Evolutionary conservation across 2,329 filamentous ascomycete genomes (phyloP).

Genomic region (Niveomyces coronatus): DNA sequence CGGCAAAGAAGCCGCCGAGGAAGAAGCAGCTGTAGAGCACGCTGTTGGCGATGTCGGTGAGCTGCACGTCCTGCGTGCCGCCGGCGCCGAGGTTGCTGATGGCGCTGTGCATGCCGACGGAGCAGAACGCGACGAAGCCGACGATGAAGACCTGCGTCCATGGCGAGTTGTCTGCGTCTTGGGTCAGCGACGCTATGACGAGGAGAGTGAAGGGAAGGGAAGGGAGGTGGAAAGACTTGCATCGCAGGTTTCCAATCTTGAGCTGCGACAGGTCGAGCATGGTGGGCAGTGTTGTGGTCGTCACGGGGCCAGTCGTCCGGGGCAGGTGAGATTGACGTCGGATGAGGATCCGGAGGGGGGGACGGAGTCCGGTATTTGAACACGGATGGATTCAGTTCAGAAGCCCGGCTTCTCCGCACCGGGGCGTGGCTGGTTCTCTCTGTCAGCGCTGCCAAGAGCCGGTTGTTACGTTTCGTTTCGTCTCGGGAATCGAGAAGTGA

Average conservation of each 20-base stretch:
- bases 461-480: slow-evolving; percentile 3
- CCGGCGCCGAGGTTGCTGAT: slow-evolving; percentile 9
- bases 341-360: neutral
- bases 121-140: slow-evolving; percentile 16
- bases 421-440: too few relatives aligned
- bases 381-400: too few relatives aligned
- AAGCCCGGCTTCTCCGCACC: slow-evolving; percentile 2
- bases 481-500: too few relatives aligned
- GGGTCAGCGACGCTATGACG: too few relatives aligned
- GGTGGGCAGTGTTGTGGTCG: neutral
- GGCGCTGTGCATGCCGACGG: slow-evolving; percentile 16
- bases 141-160: slow-evolving; percentile 15
- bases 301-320: too few relatives aligned
- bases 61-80: slow-evolving; percentile 9
- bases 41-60: slow-evolving; percentile 12
- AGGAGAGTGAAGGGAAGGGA: too few relatives aligned
- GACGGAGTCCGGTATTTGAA: too few relatives aligned
- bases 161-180: slow-evolving; percentile 8
- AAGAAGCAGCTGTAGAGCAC: slow-evolving; percentile 51
- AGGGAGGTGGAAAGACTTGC: neutral
- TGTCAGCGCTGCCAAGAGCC: neutral
- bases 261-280: slow-evolving; percentile 2
- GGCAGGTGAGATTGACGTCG: too few relatives aligned
- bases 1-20: slow-evolving; percentile 52
- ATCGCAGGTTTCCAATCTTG: neutral